Conservation (phyloP, 2,329 filamentous ascomycete genomes). For the Calonectria fujianensis region DNA sequence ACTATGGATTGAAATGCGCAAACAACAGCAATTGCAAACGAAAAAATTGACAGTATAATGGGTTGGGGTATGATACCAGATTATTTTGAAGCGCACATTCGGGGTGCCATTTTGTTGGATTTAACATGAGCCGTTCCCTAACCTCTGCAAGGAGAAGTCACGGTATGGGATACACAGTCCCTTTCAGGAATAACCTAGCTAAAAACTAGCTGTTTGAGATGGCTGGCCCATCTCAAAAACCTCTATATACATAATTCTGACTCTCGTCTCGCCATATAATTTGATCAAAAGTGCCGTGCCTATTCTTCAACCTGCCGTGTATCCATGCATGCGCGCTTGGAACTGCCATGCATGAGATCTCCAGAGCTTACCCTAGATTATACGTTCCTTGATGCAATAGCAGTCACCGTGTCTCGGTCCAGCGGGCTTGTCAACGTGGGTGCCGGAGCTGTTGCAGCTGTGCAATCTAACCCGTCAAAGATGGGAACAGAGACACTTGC, state of each 20-base stretch:
- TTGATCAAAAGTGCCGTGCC: not conserved
- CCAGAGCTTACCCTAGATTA: slow-evolving; percentile 11
- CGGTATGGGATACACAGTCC: not conserved
- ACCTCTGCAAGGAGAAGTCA: not conserved
- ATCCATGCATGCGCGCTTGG: not conserved
- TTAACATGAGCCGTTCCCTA: not conserved
- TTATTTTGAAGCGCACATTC: slow-evolving; percentile 18
- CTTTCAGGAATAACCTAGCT: slow-evolving; percentile 5
- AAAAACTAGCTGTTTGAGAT: slow-evolving; percentile 18
- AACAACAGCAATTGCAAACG: slow-evolving; percentile 14
- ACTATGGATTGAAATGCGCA: slow-evolving; percentile 6
- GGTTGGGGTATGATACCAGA: slow-evolving; percentile 32
- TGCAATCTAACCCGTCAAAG: not conserved
- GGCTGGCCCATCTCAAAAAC: slow-evolving; percentile 25
- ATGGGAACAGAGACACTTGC: too few species aligned
- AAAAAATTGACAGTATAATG: not conserved
- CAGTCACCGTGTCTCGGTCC: slow-evolving; percentile 4
- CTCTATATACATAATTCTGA: slow-evolving; percentile 29
- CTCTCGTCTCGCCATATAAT: not conserved
- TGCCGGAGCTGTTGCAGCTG: slow-evolving; percentile 12
- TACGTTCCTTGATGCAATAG: not conserved
- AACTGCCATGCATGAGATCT: not conserved
- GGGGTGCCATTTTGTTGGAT: not conserved
- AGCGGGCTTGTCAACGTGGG: not conserved
- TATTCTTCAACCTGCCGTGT: not conserved